Conservation (phyloP, 345 rosid species). For the Orychophragmus violaceus region DNA sequence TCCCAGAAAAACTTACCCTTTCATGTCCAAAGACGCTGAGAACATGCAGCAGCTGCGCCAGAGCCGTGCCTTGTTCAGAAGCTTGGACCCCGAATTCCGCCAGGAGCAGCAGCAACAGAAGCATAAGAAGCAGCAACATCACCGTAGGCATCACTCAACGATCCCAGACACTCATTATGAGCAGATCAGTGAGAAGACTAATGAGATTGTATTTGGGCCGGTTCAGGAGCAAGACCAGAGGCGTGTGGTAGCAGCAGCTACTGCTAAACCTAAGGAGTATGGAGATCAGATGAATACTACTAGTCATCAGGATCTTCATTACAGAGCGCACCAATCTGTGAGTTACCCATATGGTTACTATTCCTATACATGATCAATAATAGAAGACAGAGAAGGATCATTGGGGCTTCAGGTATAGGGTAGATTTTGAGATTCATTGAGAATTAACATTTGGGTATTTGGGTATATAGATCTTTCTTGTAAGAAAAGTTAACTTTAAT, state of each 20-base stretch:
- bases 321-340: conserved; percentile 37
- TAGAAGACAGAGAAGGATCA: background rate
- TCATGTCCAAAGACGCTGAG: conserved; percentile 98
- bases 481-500: conserved; percentile 14
- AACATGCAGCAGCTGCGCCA: too few relatives aligned
- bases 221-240: conserved; percentile 53
- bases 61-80: conserved; percentile 60
- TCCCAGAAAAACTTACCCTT: conserved; percentile 71
- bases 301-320: conserved; percentile 39
- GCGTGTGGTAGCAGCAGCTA: conserved; percentile 37
- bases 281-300: conserved; percentile 39
- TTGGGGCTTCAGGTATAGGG: conserved; percentile 16
- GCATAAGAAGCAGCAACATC: conserved; percentile 43
- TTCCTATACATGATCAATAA: conserved; percentile 36
- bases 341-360: conserved; percentile 59
- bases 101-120: conserved; percentile 48
- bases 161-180: conserved; percentile 59
- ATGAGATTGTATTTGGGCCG: conserved; percentile 70
- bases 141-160: conserved; percentile 56
- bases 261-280: conserved; percentile 49
- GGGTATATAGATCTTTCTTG: conserved; percentile 13
- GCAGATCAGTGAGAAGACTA: conserved; percentile 58
- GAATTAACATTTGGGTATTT: too few relatives aligned
- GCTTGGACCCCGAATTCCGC: conserved; percentile 49
- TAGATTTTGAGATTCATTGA: background rate